A percentile compares a stretch with the other conserved stretches of the same genome.
Evolutionary conservation across 441 rosid species (phyloP).

Genomic region (Arabidopsis hybrid): DNA sequence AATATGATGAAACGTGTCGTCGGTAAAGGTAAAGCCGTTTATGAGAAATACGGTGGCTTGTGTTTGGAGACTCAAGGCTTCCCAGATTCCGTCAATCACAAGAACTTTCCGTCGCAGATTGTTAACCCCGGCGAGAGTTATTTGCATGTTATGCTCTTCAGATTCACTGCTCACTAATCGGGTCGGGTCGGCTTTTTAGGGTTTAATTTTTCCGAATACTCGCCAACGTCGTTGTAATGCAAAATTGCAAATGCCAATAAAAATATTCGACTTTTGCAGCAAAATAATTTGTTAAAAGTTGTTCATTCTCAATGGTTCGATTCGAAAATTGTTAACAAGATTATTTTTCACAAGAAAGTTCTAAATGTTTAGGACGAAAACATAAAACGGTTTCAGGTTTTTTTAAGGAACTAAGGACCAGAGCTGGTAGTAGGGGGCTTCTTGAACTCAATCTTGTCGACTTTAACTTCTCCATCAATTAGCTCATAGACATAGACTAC

Average conservation of each 20-base stretch:
- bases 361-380: constrained; percentile 11
- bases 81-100: constrained; percentile 48
- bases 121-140: constrained; percentile 46
- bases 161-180: constrained; percentile 46
- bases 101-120: constrained; percentile 48
- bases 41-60: constrained; percentile 54
- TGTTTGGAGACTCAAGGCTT: constrained; percentile 80
- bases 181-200: not conserved
- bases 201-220: not conserved
- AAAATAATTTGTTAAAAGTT: no score
- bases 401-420: constrained; percentile 44
- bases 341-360: constrained; percentile 35
- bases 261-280: not conserved
- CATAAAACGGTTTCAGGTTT: not conserved
- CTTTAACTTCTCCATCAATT: constrained; percentile 96
- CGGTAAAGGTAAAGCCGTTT: constrained; percentile 63
- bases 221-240: not conserved
- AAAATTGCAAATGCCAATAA: no score
- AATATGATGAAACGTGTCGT: constrained; percentile 52
- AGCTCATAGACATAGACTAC: constrained; percentile 96
- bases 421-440: constrained; percentile 64
- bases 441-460: constrained; percentile 96
- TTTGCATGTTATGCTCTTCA: constrained; percentile 46
- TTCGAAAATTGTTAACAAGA: constrained; percentile 1
- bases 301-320: no score